Conservation (phyloP, 208 protist genomes). For the Acanthamoeba royreba region DNA sequence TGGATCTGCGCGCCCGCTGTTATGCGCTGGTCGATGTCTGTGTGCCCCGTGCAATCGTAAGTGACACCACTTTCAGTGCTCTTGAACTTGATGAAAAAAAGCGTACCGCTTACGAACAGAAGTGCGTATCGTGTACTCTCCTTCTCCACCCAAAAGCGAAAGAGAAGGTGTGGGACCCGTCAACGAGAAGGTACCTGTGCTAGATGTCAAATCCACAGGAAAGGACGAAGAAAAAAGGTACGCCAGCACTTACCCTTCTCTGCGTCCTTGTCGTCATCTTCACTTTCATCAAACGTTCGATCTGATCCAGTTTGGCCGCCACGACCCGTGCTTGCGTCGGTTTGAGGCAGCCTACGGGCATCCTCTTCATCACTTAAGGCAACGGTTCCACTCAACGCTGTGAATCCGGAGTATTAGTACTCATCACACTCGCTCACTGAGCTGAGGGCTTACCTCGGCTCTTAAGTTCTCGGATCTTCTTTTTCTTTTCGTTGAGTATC, state of each 20-base stretch:
- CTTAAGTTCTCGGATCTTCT: constrained; percentile 19
- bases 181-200: background rate
- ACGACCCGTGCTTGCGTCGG: background rate
- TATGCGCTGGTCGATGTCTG: background rate
- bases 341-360: background rate
- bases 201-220: background rate
- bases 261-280: background rate
- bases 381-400: background rate
- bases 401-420: no score
- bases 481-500: constrained; percentile 40
- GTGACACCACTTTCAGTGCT: background rate
- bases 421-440: background rate
- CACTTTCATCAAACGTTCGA: no score
- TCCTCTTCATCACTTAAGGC: background rate
- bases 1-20: background rate
- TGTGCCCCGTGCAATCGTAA: background rate
- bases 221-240: background rate
- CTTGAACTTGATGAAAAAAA: background rate
- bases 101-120: background rate
- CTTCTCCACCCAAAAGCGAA: background rate
- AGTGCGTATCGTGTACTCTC: background rate
- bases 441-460: background rate
- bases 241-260: background rate
- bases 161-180: background rate
- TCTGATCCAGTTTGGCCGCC: background rate